Conservation (phyloP, 345 rosid genomes). For the Capsella bursapastoris region DNA sequence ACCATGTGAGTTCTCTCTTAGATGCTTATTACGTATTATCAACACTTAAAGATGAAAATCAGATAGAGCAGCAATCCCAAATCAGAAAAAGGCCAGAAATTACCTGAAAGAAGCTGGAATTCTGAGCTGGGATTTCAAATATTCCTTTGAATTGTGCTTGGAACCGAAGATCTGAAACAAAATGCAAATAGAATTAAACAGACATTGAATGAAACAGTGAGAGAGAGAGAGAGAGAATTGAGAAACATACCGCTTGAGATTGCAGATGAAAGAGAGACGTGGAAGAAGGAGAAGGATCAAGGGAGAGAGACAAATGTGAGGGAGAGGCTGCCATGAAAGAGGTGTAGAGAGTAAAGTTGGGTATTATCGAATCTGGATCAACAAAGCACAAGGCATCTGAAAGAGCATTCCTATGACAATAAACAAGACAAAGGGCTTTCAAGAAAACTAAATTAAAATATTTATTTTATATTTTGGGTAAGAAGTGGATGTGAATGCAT, state of each 20-base stretch:
- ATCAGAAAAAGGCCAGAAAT: not conserved
- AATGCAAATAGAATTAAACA: conserved; percentile 14
- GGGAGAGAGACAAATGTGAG: conserved; percentile 29
- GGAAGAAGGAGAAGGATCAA: conserved; percentile 32
- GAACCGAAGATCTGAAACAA: conserved; percentile 37
- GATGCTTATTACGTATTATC: not conserved
- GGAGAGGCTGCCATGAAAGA: conserved; percentile 41
- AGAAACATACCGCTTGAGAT: conserved; percentile 26
- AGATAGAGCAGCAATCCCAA: not conserved
- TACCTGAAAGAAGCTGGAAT: conserved; percentile 42
- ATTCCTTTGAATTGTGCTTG: conserved; percentile 15
- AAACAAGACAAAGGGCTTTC: not conserved
- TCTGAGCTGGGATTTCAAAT: conserved; percentile 34
- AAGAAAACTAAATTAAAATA: not conserved
- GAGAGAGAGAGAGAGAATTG: conserved; percentile 7
- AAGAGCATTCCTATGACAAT: conserved; percentile 25
- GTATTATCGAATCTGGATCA: conserved; percentile 36
- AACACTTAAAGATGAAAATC: not conserved
- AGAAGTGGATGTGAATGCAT: conserved; percentile 42
- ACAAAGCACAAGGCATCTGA: conserved; percentile 35
- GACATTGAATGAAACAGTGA: not conserved
- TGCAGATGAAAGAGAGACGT: conserved; percentile 31
- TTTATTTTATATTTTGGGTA: not conserved
- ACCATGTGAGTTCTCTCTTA: not conserved
- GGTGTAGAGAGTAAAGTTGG: conserved; percentile 30